Evolutionary conservation across 441 rosid genomes (phyloP).

Genomic region (Eutrema salsugineum): DNA sequence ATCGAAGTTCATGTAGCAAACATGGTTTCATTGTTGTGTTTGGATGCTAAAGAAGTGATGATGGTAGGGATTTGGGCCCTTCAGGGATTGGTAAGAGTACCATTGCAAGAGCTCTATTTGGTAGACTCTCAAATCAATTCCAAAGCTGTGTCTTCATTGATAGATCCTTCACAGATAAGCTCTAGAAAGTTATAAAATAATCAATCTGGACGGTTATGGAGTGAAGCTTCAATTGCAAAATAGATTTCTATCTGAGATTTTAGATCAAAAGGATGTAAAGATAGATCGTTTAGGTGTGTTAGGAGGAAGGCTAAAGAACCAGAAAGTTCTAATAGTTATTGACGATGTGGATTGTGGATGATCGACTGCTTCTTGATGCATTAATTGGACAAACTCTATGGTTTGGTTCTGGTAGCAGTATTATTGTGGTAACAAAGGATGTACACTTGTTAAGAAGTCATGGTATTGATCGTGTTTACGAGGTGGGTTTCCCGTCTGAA

Average conservation of each 20-base stretch:
- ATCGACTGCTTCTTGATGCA: neutral
- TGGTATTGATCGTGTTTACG: slow-evolving; percentile 8
- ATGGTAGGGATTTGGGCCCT: slow-evolving; percentile 12
- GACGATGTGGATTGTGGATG: slow-evolving; percentile 29
- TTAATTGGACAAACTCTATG: slow-evolving; percentile 11
- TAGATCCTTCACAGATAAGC: neutral
- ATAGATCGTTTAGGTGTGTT: neutral
- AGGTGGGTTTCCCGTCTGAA: neutral
- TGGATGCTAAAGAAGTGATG: neutral
- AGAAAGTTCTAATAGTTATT: slow-evolving; percentile 16
- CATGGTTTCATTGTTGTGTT: neutral
- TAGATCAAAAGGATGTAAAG: neutral
- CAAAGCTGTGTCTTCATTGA: slow-evolving; percentile 2
- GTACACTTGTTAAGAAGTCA: neutral
- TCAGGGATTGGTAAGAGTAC: slow-evolving; percentile 10
- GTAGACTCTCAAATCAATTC: slow-evolving; percentile 2
- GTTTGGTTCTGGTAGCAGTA: slow-evolving; percentile 35
- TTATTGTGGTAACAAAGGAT: slow-evolving; percentile 31
- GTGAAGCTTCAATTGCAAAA: neutral
- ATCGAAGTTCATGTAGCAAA: slow-evolving; percentile 1
- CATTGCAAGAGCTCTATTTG: slow-evolving; percentile 11
- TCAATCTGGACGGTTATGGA: neutral
- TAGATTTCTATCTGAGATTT: neutral
- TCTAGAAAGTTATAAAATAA: neutral
- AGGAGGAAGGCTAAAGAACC: slow-evolving; percentile 10